Base-by-base conservation (phyloP, 441 rosid species). In the Syzygium syzygioides region DNA sequence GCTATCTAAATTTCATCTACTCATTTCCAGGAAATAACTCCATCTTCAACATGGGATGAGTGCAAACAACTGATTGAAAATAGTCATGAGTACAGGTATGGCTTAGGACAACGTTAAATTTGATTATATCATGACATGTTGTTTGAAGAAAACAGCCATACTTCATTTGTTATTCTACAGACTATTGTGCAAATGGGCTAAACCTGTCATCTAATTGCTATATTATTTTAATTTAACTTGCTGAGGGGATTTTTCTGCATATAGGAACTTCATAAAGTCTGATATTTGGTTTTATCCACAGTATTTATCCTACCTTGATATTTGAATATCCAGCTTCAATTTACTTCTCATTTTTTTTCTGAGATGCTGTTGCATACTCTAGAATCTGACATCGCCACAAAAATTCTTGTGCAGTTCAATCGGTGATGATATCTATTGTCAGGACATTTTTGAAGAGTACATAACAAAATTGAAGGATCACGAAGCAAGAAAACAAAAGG, bases 21-120 rank as follows among this genome's bases (percentile, higher is more conserved):
- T 91, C 87, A 80, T 89, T 85, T 90, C 89, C 93, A 95, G 96
- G 95, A 94, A 87, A 94, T 95, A 89, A 89, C 92, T 62, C 90
- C 93, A 87, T 91, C 95, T 86, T 95, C 98, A 88, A 89, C 93
- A 50, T 95, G 98, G 98, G 97, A 94, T 90, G 93, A 93, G n/a
- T 92, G 92, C 89, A 92, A 89, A 92, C 91, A 90, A 87, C 93
- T 93, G 87, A 89, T 95, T 28, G 94, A 94, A 91, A 92, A 91
- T 86, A 93, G 95, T 91, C 94, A 92, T 85, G 95, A 94, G 86
- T 95, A 91, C 94, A 92, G 95, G 98, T 95, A 91, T 89, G 89
- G 89, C 88, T 90, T 55, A 76, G 45, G 1, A 76, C 53, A 76
- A 32, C 4, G 3, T 41, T 54, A 55, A 54, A 34, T 55, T 57